Evolutionary conservation across 352 stramenopile species (phyloP).

Genomic region (Phytophthora aleatoria): DNA sequence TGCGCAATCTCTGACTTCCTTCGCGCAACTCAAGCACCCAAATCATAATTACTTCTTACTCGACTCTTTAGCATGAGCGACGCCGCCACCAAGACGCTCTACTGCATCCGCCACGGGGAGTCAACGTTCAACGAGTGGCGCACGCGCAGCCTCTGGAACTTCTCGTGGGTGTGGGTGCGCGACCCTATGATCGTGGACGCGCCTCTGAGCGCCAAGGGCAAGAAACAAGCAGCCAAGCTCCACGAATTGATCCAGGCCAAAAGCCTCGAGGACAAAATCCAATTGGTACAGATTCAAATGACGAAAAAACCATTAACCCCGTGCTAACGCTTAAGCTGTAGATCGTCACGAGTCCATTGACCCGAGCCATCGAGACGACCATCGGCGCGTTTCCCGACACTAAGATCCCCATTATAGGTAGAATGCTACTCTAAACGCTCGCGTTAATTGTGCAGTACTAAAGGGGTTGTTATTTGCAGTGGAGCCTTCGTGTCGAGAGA

Average conservation of each 20-base stretch:
- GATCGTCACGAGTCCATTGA: constrained; percentile 86
- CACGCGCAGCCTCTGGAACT: constrained; percentile 75
- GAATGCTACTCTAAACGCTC: neutral
- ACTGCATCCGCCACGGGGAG: constrained; percentile 88
- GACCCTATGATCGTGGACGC: constrained; percentile 88
- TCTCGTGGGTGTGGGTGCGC: constrained; percentile 85
- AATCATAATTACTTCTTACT: neutral
- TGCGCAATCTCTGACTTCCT: neutral
- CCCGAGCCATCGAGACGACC: constrained; percentile 83
- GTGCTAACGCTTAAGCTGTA: constrained; percentile 23
- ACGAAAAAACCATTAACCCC: neutral
- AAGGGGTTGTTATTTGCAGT: constrained; percentile 41
- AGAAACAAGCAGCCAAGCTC: constrained; percentile 62
- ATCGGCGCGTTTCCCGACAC: constrained; percentile 59
- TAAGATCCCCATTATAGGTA: constrained; percentile 65
- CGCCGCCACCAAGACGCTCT: constrained; percentile 62
- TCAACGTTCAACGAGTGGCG: constrained; percentile 91
- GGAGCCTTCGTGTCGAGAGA: constrained; percentile 75
- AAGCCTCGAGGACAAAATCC: constrained; percentile 62
- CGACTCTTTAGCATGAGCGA: constrained; percentile 10
- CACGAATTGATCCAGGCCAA: constrained; percentile 41
- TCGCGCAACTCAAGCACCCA: neutral
- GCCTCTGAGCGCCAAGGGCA: constrained; percentile 71
- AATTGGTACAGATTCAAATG: constrained; percentile 50
- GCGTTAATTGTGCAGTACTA: neutral